phyloP scores from a whole-genome alignment of 2,329 filamentous ascomycete species.

The Colletotrichum tanaceti region DNA sequence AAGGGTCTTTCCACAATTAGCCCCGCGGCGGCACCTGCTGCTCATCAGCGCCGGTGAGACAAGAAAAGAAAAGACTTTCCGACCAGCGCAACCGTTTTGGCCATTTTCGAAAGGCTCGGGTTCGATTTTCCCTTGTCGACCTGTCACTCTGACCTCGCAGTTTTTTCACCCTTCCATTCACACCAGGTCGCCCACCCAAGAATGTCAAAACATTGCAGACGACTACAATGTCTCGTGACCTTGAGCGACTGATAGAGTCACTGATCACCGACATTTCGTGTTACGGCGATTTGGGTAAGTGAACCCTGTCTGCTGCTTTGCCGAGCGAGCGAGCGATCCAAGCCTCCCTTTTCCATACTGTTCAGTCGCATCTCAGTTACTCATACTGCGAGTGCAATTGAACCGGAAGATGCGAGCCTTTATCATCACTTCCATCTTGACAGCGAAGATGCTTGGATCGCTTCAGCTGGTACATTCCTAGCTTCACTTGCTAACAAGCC shows the following conservation, averaged over 20 bases:
- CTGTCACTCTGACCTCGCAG: not conserved
- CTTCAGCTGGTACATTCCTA: not conserved
- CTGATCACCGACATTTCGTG: slow-evolving; percentile 41
- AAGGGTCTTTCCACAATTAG: not conserved
- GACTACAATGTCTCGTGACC: slow-evolving; percentile 37
- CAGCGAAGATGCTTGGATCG: not conserved
- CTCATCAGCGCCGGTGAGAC: not conserved
- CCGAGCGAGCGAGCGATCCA: slow-evolving; percentile 4
- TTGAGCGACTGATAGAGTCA: slow-evolving; percentile 40
- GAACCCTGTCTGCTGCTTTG: not conserved
- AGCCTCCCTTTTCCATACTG: not conserved
- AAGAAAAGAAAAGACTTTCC: slow-evolving; percentile 14
- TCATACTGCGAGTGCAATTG: not conserved
- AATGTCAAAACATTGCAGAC: slow-evolving; percentile 15
- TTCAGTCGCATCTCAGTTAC: not conserved
- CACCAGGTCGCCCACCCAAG: not conserved
- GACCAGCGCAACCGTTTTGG: slow-evolving; percentile 1
- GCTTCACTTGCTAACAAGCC: slow-evolving; percentile 19
- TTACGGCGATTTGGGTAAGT: slow-evolving; percentile 41
- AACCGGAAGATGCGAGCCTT: not conserved
- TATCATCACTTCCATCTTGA: not conserved
- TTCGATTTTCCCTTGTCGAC: slow-evolving; percentile 37
- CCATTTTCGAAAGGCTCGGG: slow-evolving; percentile 9
- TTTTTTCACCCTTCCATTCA: slow-evolving; percentile 4
- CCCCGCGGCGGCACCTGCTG: not conserved